Conservation (phyloP, 192 early-diverging fungal genomes). For the Entomortierella beljakovae region DNA sequence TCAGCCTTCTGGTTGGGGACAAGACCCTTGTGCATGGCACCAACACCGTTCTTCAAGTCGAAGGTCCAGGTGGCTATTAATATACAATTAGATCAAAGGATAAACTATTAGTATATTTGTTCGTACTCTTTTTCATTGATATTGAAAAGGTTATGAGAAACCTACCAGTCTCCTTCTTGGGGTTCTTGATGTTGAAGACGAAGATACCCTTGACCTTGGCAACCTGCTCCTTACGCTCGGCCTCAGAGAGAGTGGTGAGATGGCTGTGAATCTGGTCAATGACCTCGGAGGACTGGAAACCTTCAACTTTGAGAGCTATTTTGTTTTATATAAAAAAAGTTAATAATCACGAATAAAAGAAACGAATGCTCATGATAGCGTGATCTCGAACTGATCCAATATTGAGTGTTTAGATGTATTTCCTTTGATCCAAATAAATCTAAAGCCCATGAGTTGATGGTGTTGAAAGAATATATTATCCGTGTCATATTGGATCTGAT, state of each 20-base stretch:
- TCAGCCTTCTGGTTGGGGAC: slow-evolving; percentile 72
- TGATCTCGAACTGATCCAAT: background rate
- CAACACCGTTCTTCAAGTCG: slow-evolving; percentile 76
- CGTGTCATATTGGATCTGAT: too few species aligned
- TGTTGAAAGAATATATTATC: too few species aligned
- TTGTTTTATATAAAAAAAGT: background rate
- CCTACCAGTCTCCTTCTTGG: slow-evolving; percentile 62
- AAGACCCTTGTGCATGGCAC: slow-evolving; percentile 58
- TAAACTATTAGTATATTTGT: background rate
- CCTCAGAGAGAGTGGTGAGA: slow-evolving; percentile 67
- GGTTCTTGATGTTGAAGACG: slow-evolving; percentile 88
- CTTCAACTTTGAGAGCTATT: slow-evolving; percentile 53
- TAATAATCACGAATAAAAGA: too few species aligned
- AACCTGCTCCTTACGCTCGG: slow-evolving; percentile 69
- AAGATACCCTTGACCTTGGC: slow-evolving; percentile 88
- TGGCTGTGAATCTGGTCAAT: slow-evolving; percentile 77
- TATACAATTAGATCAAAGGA: background rate
- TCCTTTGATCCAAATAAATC: too few species aligned
- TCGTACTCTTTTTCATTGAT: background rate
- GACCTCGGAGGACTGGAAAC: slow-evolving; percentile 80
- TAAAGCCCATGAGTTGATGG: too few species aligned
- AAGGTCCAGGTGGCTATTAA: slow-evolving; percentile 79
- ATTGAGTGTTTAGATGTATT: background rate
- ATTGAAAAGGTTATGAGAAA: background rate
- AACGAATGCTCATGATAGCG: too few species aligned